phyloP scores from a whole-genome alignment of 2,329 filamentous ascomycete species.

The Colletotrichum lini region DNA sequence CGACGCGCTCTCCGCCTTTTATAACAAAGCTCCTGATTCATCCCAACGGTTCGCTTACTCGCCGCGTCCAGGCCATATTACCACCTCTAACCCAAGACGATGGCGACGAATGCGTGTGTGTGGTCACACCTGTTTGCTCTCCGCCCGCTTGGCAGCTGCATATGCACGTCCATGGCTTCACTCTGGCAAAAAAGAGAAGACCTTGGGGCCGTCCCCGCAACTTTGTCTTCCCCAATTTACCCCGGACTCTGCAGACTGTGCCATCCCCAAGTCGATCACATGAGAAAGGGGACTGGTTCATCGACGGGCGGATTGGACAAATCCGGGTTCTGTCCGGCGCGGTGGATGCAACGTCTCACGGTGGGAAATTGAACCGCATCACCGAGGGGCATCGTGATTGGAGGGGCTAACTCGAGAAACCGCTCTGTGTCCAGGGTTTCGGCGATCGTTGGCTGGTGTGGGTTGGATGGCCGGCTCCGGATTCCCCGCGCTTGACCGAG shows the following conservation, averaged over 20 bases:
- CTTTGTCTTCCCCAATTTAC: constrained; percentile 15
- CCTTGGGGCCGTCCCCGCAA: constrained; percentile 34
- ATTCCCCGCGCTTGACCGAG: constrained; percentile 12
- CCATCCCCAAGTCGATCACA: constrained; percentile 34
- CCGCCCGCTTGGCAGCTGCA: constrained; percentile 1
- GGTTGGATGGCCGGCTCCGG: constrained; percentile 29
- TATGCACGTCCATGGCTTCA: constrained; percentile 21
- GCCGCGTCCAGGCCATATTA: neutral
- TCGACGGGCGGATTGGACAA: neutral
- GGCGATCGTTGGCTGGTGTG: constrained; percentile 9
- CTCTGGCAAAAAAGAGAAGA: neutral
- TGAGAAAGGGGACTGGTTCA: constrained; percentile 14
- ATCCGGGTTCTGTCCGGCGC: constrained; percentile 21
- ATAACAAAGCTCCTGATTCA: constrained; percentile 12
- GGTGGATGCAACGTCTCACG: constrained; percentile 9
- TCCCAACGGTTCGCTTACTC: constrained; percentile 17
- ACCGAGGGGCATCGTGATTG: constrained; percentile 35
- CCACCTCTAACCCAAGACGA: constrained; percentile 8
- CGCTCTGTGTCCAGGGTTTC: neutral
- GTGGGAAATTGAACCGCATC: constrained; percentile 29
- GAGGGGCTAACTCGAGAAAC: constrained; percentile 25
- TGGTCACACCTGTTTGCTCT: neutral
- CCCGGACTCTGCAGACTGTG: constrained; percentile 18
- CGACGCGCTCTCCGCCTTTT: constrained; percentile 20
- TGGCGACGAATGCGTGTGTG: neutral